Conservation (phyloP, 176 grass and related monocot species). For the bread wheat (Triticum aestivum) region DNA sequence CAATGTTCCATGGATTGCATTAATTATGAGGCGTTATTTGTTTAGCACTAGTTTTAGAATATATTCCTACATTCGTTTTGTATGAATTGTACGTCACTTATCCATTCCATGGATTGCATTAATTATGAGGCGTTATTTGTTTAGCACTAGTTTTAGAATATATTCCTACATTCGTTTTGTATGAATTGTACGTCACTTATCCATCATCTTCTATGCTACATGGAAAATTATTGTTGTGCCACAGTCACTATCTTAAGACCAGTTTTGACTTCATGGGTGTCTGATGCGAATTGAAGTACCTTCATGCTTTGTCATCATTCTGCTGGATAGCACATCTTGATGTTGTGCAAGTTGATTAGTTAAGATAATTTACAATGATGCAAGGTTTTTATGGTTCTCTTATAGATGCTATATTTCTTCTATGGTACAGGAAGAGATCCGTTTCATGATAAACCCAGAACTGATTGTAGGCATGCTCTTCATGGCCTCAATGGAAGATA, state of each 20-base stretch:
- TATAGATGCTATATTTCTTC: not conserved
- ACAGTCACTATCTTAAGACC: not conserved
- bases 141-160: not conserved
- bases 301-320: not conserved
- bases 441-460: conserved; percentile 87
- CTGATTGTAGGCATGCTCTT: conserved; percentile 78
- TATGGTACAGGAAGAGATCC: conserved; percentile 71
- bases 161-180: not conserved
- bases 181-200: not conserved
- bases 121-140: not conserved
- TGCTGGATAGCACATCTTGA: not conserved
- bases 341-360: not conserved
- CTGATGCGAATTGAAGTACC: not conserved
- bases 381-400: not conserved
- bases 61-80: not conserved
- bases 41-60: not conserved
- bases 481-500: conserved; percentile 73
- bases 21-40: not conserved
- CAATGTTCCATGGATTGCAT: not conserved
- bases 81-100: not conserved
- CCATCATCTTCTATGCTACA: not conserved
- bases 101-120: not conserved
- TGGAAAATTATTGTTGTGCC: not conserved
- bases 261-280: not conserved
- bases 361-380: not conserved